Evolutionary conservation across 805 yeast species (phyloP).

Genomic region (Candida argentea): DNA sequence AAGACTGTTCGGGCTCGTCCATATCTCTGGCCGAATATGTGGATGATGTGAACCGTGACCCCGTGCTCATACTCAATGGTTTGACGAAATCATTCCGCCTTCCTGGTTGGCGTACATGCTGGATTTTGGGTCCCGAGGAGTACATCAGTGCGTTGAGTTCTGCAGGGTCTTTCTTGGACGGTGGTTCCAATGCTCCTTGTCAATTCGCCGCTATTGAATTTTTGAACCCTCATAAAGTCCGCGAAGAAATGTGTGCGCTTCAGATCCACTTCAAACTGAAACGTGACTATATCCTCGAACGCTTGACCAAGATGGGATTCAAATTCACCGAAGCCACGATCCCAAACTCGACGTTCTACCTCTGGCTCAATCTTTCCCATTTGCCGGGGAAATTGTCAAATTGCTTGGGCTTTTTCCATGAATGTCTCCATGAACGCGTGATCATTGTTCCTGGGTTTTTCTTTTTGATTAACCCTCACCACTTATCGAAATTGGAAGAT

Average conservation of each 20-base stretch:
- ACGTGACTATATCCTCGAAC: constrained; percentile 42
- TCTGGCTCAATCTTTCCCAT: constrained; percentile 48
- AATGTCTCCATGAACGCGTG: constrained; percentile 48
- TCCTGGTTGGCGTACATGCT: constrained; percentile 58
- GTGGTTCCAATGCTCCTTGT: constrained; percentile 53
- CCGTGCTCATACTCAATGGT: constrained; percentile 51
- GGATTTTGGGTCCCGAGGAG: constrained; percentile 55
- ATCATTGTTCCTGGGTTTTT: constrained; percentile 56
- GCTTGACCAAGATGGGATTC: constrained; percentile 46
- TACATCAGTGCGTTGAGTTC: constrained; percentile 45
- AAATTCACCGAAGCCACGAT: constrained; percentile 29
- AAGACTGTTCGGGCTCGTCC: constrained; percentile 42
- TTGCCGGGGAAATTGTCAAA: constrained; percentile 47
- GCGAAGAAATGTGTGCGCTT: constrained; percentile 44
- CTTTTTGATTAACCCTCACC: constrained; percentile 48
- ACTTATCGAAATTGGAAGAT: constrained; percentile 37
- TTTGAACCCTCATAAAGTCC: constrained; percentile 40
- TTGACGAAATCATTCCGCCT: constrained; percentile 51
- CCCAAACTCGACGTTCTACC: constrained; percentile 50
- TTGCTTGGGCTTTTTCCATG: constrained; percentile 55
- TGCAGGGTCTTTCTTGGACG: constrained; percentile 52
- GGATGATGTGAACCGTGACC: constrained; percentile 46
- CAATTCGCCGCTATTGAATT: constrained; percentile 50
- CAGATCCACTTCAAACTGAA: constrained; percentile 48
- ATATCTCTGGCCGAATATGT: constrained; percentile 41